Evolutionary conservation across 208 protist genomes (phyloP).

Genomic region (Crithidia expoeki): DNA sequence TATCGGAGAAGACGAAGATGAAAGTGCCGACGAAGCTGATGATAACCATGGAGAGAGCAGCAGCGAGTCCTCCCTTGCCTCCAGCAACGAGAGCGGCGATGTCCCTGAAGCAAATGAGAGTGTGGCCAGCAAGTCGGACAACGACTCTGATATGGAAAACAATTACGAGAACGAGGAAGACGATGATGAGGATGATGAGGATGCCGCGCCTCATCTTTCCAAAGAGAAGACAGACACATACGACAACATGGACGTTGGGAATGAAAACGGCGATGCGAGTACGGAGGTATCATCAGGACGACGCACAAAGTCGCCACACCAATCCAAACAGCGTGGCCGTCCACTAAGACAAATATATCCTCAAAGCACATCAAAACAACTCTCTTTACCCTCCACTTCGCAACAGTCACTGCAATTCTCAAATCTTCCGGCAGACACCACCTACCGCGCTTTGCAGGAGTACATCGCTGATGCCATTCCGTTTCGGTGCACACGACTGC

Average conservation of each 20-base stretch:
- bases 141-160: not conserved
- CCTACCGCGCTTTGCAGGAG: slow-evolving; percentile 25
- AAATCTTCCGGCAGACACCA: slow-evolving; percentile 6
- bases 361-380: no score
- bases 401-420: not conserved
- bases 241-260: not conserved
- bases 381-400: no score
- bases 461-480: slow-evolving; percentile 34
- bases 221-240: not conserved
- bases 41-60: not conserved
- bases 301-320: not conserved
- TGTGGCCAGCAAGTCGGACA: not conserved
- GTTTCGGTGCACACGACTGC: slow-evolving; percentile 43
- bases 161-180: not conserved
- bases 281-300: no score
- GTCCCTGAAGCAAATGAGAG: not conserved
- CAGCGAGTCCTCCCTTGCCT: slow-evolving; percentile 8
- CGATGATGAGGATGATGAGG: not conserved
- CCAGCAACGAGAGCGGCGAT: not conserved
- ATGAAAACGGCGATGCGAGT: not conserved
- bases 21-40: not conserved
- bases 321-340: not conserved
- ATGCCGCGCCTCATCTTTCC: not conserved
- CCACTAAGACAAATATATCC: no score
- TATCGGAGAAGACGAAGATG: not conserved